Evolutionary conservation across 305 asterid species (phyloP).

Genomic region (Fraxinus ornus): DNA sequence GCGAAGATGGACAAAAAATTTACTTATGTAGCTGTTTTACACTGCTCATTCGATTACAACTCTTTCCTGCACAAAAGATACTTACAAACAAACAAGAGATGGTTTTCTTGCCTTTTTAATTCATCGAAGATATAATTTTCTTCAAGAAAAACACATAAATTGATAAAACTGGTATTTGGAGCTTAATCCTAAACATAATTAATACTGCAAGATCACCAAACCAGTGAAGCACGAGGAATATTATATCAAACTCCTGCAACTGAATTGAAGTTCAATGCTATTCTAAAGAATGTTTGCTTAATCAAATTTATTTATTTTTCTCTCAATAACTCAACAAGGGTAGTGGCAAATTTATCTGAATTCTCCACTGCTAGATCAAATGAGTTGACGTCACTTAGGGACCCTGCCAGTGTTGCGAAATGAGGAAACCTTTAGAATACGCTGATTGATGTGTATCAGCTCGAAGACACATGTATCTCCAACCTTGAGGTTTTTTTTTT

Average conservation of each 20-base stretch:
- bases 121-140: neutral
- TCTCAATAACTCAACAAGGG: neutral
- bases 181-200: neutral
- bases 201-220: neutral
- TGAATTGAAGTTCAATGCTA: neutral
- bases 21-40: neutral
- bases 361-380: neutral
- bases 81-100: neutral
- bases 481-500: neutral
- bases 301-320: neutral
- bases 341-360: neutral
- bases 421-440: slow-evolving; percentile 17
- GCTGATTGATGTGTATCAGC: neutral
- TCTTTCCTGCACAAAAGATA: neutral
- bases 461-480: slow-evolving; percentile 29
- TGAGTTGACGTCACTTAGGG: neutral
- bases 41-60: neutral
- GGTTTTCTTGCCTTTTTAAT: neutral
- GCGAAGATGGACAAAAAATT: neutral
- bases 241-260: neutral
- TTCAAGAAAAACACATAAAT: neutral
- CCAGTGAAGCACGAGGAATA: neutral
- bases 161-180: neutral
- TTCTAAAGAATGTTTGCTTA: neutral
- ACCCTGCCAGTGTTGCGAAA: neutral